These are phyloP conservation scores for Mortierella sp. DNA, from an alignment of 371 early-diverging fungal species.

Conservation along the genomic window DNA sequence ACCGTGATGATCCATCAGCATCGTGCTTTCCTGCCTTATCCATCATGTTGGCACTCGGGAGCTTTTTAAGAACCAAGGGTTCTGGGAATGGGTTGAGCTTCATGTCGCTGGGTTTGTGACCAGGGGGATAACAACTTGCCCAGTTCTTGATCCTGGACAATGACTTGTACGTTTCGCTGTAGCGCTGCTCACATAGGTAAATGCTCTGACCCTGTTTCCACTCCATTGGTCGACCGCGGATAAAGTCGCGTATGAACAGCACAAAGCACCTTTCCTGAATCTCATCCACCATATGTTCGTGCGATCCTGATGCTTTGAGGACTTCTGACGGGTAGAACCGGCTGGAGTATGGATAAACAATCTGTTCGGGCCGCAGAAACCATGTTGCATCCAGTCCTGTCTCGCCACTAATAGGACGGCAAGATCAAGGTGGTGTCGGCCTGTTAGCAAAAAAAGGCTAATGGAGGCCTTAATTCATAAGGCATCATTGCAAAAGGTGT, in stretches of 20 bases:
- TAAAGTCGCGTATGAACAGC: slow-evolving; percentile 29
- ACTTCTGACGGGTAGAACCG: slow-evolving; percentile 49
- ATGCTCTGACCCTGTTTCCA: slow-evolving; percentile 48
- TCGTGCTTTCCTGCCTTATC: slow-evolving; percentile 28
- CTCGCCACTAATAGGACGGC: not conserved
- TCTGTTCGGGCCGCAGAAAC: slow-evolving; percentile 53
- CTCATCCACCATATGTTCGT: slow-evolving; percentile 38
- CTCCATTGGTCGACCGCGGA: slow-evolving; percentile 38
- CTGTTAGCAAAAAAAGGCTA: too few relatives aligned
- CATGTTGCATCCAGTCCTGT: slow-evolving; percentile 37
- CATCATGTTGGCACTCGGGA: slow-evolving; percentile 33
- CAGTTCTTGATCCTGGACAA: slow-evolving; percentile 53
- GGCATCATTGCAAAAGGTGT: too few relatives aligned
- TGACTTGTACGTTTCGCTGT: slow-evolving; percentile 41
- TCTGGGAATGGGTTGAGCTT: slow-evolving; percentile 14
- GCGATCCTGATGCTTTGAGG: slow-evolving; percentile 36
- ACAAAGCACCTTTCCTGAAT: slow-evolving; percentile 37
- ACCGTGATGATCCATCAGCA: not conserved
- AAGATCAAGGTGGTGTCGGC: not conserved
- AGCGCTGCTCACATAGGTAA: slow-evolving; percentile 50
- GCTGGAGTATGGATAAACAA: slow-evolving; percentile 40
- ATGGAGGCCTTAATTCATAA: not conserved
- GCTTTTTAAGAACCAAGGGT: slow-evolving; percentile 28
- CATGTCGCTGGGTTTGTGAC: slow-evolving; percentile 14
- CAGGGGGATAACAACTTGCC: slow-evolving; percentile 31